These are phyloP conservation scores for Gnomoniopsis smithogilvyi DNA, from an alignment of 2,329 filamentous ascomycete genomes.

Conservation along the genomic window DNA sequence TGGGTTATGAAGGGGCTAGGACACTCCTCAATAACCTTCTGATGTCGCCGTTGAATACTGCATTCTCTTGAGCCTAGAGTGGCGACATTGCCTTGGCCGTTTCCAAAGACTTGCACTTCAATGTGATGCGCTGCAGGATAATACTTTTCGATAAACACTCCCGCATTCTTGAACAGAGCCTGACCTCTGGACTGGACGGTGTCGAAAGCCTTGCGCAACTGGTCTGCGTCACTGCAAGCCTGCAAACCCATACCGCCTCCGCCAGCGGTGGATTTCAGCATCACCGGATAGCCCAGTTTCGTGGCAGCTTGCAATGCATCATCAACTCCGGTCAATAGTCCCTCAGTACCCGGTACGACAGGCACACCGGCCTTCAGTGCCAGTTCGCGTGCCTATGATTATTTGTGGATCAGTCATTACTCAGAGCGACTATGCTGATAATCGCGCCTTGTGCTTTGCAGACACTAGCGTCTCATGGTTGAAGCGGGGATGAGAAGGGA, in stretches of 20 bases:
- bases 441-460: too few relatives aligned
- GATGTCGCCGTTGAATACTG: constrained; percentile 63
- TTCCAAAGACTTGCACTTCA: constrained; percentile 67
- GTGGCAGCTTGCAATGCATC: constrained; percentile 49
- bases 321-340: constrained; percentile 18
- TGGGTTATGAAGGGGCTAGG: constrained; percentile 57
- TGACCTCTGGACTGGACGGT: constrained; percentile 54
- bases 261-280: constrained; percentile 55
- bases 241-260: constrained; percentile 65
- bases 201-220: constrained; percentile 50
- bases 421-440: too few relatives aligned
- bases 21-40: constrained; percentile 70
- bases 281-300: constrained; percentile 35
- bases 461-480: too few relatives aligned
- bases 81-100: constrained; percentile 54
- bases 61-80: constrained; percentile 65
- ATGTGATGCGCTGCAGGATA: constrained; percentile 61
- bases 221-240: constrained; percentile 46
- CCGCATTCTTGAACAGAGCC: constrained; percentile 58
- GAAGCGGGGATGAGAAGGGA: too few relatives aligned
- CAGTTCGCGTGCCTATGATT: constrained; percentile 43
- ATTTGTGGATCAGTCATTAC: too few relatives aligned
- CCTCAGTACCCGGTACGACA: constrained; percentile 33
- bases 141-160: constrained; percentile 62
- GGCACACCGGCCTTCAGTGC: constrained; percentile 44